Base-by-base conservation (phyloP, 495 filamentous ascomycete species). In the Hyaloscypha hepaticicola region DNA sequence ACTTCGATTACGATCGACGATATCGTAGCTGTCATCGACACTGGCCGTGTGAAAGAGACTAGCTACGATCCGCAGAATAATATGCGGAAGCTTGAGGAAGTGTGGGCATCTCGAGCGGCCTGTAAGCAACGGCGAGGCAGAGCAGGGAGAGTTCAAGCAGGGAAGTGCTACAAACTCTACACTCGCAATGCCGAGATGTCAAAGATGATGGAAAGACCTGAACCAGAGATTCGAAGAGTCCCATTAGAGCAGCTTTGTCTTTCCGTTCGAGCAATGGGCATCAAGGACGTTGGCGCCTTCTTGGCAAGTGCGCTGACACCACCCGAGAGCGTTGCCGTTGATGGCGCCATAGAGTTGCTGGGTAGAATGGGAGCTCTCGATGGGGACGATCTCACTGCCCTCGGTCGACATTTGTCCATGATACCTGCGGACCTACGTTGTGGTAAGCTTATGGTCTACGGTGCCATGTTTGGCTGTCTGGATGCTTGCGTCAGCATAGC, bases 1-100 rank as follows among this genome's bases (percentile, higher is more conserved):
- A 99, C 95, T 0, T 98, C 95, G 11, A 98, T 99, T 71, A 99
- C 95, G 0, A 99, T 99, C 58, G 91, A 95, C 63, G 95, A 99
- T 70, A 89, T 98, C 34, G 93, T 98, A 14, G 95, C 93, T 25
- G 96, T 99, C 56, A 96, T 99, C 58, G 95, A 99, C 72, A 93
- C 89, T 7, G 95, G 95, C 21, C 86, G 90, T 31, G 94, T 99
- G 24, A 98, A 98, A 74, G 95, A 99, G 76, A 98, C 93, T 0
- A 93, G 88, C 69, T 99, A 93, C 69, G 93, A 97, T 74, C 87
- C 93, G 0, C 87, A 89, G 63, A 93, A 90, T 74, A 96, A 96
- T 74, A 95, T 98, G 86, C 91, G 96, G 49, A 91, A 91, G 67
- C 86, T 99, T 1, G 87, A 91, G 69, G 95, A 99, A 77, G 91